Percentiles rank a stretch among this genome's conserved stretches.
phyloP scores from a whole-genome alignment of 2,329 filamentous ascomycete species.

The Talaromyces sp. region DNA sequence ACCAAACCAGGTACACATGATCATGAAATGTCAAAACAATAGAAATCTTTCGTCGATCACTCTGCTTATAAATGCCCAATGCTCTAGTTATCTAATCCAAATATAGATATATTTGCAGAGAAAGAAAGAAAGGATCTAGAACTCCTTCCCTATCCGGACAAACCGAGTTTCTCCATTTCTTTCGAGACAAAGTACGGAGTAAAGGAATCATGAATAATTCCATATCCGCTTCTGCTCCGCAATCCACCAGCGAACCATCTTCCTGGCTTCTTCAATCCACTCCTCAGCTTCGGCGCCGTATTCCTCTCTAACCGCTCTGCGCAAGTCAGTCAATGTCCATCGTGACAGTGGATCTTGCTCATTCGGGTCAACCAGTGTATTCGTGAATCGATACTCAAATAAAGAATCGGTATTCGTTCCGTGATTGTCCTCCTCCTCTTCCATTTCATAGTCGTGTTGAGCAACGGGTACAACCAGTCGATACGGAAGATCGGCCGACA shows the following conservation, averaged over 20 bases:
- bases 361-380: conserved; percentile 30
- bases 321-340: conserved; percentile 26
- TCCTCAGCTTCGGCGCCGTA: conserved; percentile 28
- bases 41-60: not conserved
- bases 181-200: not conserved
- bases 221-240: conserved; percentile 27
- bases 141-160: not conserved
- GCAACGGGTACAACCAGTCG: conserved; percentile 63
- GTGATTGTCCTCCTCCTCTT: no score
- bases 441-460: not conserved
- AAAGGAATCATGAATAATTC: conserved; percentile 15
- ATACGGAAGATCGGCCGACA: conserved; percentile 70
- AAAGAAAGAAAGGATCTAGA: not conserved
- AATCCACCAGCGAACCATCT: conserved; percentile 36
- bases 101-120: not conserved
- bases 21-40: not conserved
- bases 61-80: not conserved
- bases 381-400: conserved; percentile 41
- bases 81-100: no score
- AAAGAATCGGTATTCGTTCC: conserved; percentile 54
- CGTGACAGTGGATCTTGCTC: conserved; percentile 28
- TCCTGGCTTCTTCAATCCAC: conserved; percentile 35
- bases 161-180: not conserved
- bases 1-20: not conserved
- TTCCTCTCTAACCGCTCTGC: conserved; percentile 20